A percentile compares a stretch with the other conserved stretches of the same genome.
These are phyloP conservation scores for Podaxis sp. DNA, from an alignment of 768 basidiomycete genomes.

Conservation along the genomic window DNA sequence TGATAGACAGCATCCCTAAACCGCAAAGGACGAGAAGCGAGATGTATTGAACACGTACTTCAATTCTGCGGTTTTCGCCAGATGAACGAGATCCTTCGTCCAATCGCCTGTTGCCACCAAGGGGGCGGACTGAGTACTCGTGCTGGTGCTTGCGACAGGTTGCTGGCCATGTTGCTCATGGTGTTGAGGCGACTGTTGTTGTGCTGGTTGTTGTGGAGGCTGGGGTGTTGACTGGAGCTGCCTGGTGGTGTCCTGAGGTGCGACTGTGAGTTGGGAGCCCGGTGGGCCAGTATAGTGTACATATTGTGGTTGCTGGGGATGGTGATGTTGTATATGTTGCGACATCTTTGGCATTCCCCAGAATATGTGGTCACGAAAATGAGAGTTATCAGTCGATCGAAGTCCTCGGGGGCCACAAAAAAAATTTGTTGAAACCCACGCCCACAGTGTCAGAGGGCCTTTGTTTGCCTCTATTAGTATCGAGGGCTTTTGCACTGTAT, in stretches of 20 bases:
- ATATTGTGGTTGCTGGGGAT: slow-evolving; percentile 30
- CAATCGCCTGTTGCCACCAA: slow-evolving; percentile 80
- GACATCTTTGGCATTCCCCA: slow-evolving; percentile 33
- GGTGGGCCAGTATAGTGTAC: slow-evolving; percentile 33
- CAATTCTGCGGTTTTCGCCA: slow-evolving; percentile 84
- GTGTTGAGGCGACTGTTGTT: slow-evolving; percentile 13
- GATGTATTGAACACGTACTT: slow-evolving; percentile 52
- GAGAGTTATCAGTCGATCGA: slow-evolving; percentile 25
- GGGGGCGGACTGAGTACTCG: slow-evolving; percentile 25
- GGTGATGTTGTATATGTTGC: slow-evolving; percentile 35
- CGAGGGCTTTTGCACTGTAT: not conserved
- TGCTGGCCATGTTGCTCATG: slow-evolving; percentile 13
- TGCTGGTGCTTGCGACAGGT: slow-evolving; percentile 22
- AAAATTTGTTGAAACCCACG: not conserved
- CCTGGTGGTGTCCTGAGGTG: slow-evolving; percentile 20
- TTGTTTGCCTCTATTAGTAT: slow-evolving; percentile 16
- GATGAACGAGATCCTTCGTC: slow-evolving; percentile 81
- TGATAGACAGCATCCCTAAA: not conserved
- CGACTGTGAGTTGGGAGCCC: slow-evolving; percentile 19
- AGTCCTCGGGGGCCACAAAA: slow-evolving; percentile 37
- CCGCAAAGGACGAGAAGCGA: not conserved
- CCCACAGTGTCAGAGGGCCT: slow-evolving; percentile 14
- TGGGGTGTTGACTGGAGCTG: slow-evolving; percentile 26
- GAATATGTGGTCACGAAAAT: slow-evolving; percentile 15
- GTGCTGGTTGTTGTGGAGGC: slow-evolving; percentile 17